phyloP scores from a whole-genome alignment of 176 grass and related monocot genomes.

The Ampelocalamus luodianensis region DNA sequence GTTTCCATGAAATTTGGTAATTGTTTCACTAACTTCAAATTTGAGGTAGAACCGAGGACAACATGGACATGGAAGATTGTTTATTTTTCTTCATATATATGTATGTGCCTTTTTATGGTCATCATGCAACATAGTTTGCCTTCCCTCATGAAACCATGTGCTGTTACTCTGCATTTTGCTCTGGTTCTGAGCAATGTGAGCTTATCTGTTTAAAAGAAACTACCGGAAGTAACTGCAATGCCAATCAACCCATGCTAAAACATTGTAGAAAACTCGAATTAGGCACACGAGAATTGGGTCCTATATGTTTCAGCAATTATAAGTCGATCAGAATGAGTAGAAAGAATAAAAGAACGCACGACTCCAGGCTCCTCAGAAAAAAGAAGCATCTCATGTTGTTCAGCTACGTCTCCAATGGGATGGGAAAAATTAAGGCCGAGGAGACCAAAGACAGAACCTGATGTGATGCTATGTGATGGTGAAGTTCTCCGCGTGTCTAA shows the following conservation, averaged over 20 bases:
- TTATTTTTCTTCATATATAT: conserved; percentile 12
- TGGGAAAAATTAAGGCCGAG: conserved; percentile 1
- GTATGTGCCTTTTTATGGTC: conserved; percentile 5
- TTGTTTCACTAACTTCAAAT: conserved; percentile 22
- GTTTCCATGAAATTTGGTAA: conserved; percentile 20
- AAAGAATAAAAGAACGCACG: not conserved
- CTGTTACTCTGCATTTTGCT: not conserved
- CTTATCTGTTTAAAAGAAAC: not conserved
- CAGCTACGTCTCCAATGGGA: not conserved
- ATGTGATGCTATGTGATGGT: not conserved
- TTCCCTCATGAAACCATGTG: not conserved
- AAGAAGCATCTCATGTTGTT: not conserved
- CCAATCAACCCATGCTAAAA: conserved; percentile 4
- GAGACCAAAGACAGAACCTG: not conserved
- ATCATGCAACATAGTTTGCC: not conserved
- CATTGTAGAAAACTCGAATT: conserved; percentile 1
- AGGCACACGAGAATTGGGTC: not conserved
- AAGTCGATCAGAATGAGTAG: not conserved
- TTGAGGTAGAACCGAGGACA: conserved; percentile 22
- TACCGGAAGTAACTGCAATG: not conserved
- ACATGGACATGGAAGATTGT: not conserved
- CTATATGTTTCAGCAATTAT: not conserved
- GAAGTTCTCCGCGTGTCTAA: not conserved
- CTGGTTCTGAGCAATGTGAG: not conserved
- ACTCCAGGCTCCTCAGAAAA: not conserved